Percentiles rank a stretch among this genome's conserved stretches.
These are phyloP conservation scores for Blumeriella jaapii DNA, from an alignment of 2,329 filamentous ascomycete species.

Conservation along the genomic window DNA sequence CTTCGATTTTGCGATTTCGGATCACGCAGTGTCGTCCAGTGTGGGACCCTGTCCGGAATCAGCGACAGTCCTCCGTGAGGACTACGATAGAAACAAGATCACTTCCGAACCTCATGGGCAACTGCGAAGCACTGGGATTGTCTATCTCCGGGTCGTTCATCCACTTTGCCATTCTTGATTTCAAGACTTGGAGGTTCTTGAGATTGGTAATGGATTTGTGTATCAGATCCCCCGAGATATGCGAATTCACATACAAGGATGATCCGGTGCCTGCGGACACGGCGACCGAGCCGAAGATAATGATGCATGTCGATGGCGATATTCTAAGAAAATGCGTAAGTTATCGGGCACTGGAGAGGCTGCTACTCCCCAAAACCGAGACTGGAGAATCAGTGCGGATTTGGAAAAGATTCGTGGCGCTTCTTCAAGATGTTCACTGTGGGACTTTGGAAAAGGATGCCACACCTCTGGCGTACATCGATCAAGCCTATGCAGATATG, in stretches of 20 bases:
- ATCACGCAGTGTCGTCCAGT: conserved; percentile 36
- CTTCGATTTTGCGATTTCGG: conserved; percentile 45
- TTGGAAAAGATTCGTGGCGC: conserved; percentile 32
- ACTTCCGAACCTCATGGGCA: conserved; percentile 9
- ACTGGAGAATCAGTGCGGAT: conserved; percentile 8
- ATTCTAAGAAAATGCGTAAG: conserved; percentile 45
- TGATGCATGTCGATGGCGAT: conserved; percentile 58
- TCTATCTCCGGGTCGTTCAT: conserved; percentile 59
- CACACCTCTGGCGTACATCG: conserved; percentile 30
- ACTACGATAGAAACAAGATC: background rate
- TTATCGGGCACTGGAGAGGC: conserved; percentile 32
- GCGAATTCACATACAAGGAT: conserved; percentile 34
- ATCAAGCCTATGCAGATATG: conserved; percentile 42
- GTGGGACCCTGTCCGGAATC: conserved; percentile 21
- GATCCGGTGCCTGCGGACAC: conserved; percentile 28
- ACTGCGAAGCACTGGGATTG: conserved; percentile 46
- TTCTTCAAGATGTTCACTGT: conserved; percentile 39
- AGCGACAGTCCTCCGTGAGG: background rate
- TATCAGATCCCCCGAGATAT: conserved; percentile 35
- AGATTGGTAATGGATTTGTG: conserved; percentile 63
- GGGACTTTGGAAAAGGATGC: conserved; percentile 28
- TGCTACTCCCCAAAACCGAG: conserved; percentile 26
- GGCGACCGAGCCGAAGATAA: conserved; percentile 30
- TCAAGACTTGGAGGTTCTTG: conserved; percentile 55
- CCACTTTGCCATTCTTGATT: conserved; percentile 55